Conservation (phyloP, 164 flowering plant species). For the Vitis rupestris region DNA sequence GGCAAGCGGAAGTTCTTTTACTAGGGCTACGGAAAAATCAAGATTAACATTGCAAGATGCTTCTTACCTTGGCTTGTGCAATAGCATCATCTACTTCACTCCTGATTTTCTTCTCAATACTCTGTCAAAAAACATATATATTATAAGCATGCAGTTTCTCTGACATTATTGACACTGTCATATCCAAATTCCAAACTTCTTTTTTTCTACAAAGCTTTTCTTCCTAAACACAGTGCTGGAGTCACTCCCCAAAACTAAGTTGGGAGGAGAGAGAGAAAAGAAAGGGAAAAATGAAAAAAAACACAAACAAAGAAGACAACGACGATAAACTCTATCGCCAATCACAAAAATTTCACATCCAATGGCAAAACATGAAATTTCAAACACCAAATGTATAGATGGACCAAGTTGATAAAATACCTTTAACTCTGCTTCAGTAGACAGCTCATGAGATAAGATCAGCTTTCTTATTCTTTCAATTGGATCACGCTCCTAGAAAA, state of each 20-base stretch:
- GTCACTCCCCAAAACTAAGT: too few relatives aligned
- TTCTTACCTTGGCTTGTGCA: constrained; percentile 88
- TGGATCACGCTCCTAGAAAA: constrained; percentile 91
- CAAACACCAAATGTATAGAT: not conserved
- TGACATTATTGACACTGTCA: not conserved
- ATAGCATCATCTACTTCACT: constrained; percentile 95
- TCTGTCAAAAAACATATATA: constrained; percentile 38
- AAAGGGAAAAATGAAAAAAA: not conserved
- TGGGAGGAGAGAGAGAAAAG: not conserved
- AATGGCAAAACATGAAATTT: not conserved
- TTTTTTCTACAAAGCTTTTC: too few relatives aligned
- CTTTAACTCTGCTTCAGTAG: constrained; percentile 89
- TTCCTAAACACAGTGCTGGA: too few relatives aligned
- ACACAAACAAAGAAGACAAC: too few relatives aligned
- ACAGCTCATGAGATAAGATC: constrained; percentile 74
- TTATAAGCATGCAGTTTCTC: not conserved
- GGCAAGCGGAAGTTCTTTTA: too few relatives aligned
- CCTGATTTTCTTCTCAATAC: constrained; percentile 78
- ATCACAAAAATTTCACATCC: not conserved
- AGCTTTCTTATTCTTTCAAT: constrained; percentile 86
- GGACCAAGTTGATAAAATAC: constrained; percentile 28
- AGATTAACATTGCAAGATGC: not conserved
- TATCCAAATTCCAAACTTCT: not conserved
- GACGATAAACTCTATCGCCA: not conserved
- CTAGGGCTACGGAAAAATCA: not conserved